Evolutionary conservation across 805 yeast genomes (phyloP).

Genomic region (Kuraishia hungarica): DNA sequence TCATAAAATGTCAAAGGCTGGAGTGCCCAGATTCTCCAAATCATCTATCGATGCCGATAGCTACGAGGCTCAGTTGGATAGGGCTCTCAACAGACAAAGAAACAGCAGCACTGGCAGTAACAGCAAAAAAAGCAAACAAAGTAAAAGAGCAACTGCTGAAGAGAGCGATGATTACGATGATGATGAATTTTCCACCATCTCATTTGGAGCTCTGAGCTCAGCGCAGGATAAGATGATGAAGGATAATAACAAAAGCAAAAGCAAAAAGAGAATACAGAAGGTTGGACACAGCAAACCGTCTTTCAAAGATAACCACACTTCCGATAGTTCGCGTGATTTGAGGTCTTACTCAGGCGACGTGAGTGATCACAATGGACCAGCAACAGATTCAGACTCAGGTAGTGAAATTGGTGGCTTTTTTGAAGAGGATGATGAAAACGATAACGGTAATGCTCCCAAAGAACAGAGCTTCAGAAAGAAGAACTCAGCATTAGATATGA

Average conservation of each 20-base stretch:
- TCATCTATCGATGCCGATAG: slow-evolving; percentile 9
- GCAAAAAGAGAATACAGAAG: slow-evolving; percentile 10
- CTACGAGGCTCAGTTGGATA: slow-evolving; percentile 4
- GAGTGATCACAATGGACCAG: slow-evolving; percentile 7
- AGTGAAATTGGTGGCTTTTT: slow-evolving; percentile 27
- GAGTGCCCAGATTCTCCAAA: slow-evolving; percentile 11
- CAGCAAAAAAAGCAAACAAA: neutral
- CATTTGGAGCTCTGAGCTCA: slow-evolving; percentile 55
- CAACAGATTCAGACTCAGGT: slow-evolving; percentile 15
- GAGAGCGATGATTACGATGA: slow-evolving; percentile 18
- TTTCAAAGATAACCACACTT: neutral
- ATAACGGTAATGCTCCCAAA: slow-evolving; percentile 12
- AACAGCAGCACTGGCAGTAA: neutral
- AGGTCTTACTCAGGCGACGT: slow-evolving; percentile 3
- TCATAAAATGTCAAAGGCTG: neutral
- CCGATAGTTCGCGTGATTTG: slow-evolving; percentile 6
- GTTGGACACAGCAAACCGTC: neutral
- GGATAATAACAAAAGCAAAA: slow-evolving; percentile 6
- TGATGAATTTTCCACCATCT: slow-evolving; percentile 43
- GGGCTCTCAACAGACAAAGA: slow-evolving; percentile 3
- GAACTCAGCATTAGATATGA: slow-evolving; percentile 2
- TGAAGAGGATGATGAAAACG: slow-evolving; percentile 26
- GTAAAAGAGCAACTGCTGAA: slow-evolving; percentile 10
- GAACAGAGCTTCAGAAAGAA: slow-evolving; percentile 9
- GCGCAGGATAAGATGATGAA: slow-evolving; percentile 44